Evolutionary conservation across 176 grass and related monocot genomes (phyloP), one percentile per base, ranked within the genome.

Genomic region (Lolium perenne): DNA sequence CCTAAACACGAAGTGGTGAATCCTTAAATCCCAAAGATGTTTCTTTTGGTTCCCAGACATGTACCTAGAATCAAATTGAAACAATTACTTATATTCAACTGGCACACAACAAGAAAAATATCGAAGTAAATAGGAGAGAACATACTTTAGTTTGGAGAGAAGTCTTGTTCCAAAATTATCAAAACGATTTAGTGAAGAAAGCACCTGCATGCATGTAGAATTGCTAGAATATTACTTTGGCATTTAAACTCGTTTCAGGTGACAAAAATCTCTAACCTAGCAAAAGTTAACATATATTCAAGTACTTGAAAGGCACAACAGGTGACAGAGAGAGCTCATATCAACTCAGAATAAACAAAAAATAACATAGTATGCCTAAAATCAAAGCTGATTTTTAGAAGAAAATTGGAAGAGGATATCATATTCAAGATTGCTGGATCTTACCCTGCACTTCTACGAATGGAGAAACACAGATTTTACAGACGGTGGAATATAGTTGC

Each of bases 131-230:
- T 82, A 21, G 68, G 58, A 35, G 38, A 82, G 22, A 81, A 83
- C 78, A 85, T 88, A 98, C 96, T 95, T 80, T 60, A 93, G 54
- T 98, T 98, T 98, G 55, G 88, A 91, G 23, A 95, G 49, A 82
- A 98, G 79, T 88, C 93, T 93, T 82, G 93, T 89, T 72, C 80
- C 82, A 65, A 84, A 89, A 88, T 89, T 92, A 70, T 92, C 84
- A 62, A 98, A 84, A 65, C 76, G 51, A 84, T 92, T 98, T 78
- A 98, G 85, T 84, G 96, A 98, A 47, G 91, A 94, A 83, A 98
- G 61, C 38, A 95, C 96, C 96, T 98, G 88, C 47, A 72, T 50
- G 23, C 58, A 76, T 81, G 84, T 5, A 84, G 75, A 90, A 80
- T 45, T 69, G 16, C 9, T 64, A 69, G 68, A 61, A 74, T 58